A percentile compares a stretch with the other conserved stretches of the same genome.
phyloP scores from a whole-genome alignment of 1,284 basidiomycete species.

The Somion occarium region DNA sequence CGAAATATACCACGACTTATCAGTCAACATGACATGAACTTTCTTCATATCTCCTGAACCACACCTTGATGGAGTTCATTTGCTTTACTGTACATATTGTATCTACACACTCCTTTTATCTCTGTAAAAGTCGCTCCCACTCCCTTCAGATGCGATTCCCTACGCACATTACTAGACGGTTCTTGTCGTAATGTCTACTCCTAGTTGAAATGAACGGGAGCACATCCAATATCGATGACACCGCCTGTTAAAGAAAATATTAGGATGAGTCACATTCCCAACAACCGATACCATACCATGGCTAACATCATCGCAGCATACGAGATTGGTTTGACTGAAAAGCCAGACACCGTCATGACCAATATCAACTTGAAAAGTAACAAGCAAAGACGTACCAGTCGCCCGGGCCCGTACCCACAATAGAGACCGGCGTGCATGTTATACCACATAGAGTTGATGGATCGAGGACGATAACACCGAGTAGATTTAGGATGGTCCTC shows the following conservation, averaged over 20 bases:
- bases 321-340: neutral
- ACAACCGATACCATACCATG: neutral
- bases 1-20: too few species aligned
- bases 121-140: too few species aligned
- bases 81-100: too few species aligned
- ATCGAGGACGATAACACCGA: neutral
- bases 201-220: neutral
- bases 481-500: neutral
- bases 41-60: too few species aligned
- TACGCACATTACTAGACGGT: too few species aligned
- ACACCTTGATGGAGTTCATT: too few species aligned
- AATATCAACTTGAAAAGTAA: neutral
- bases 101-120: too few species aligned
- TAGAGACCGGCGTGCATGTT: neutral
- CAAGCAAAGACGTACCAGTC: neutral
- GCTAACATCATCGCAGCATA: neutral
- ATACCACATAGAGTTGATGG: neutral
- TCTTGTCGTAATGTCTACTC: too few species aligned
- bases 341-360: too few species aligned
- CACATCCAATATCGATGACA: neutral
- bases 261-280: neutral
- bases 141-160: too few species aligned
- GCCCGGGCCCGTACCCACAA: neutral
- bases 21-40: too few species aligned
- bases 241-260: neutral